Conservation (phyloP, 805 yeast species). For the Spathaspora girioi region DNA sequence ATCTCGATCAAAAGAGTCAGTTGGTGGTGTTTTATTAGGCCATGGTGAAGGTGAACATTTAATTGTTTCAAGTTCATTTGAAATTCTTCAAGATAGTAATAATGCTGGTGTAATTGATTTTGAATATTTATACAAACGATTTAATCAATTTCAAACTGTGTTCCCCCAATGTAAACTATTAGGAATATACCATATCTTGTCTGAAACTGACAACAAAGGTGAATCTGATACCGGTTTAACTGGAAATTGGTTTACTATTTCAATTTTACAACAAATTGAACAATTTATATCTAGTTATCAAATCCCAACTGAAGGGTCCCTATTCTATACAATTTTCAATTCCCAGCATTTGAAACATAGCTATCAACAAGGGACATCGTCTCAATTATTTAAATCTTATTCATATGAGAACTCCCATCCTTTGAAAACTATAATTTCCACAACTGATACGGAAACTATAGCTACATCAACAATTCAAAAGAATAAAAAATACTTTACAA, state of each 20-base stretch:
- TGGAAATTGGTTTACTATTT: slow-evolving; percentile 4
- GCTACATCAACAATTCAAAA: slow-evolving; percentile 30
- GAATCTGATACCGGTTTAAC: not conserved
- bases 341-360: not conserved
- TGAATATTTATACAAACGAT: slow-evolving; percentile 20
- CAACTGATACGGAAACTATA: slow-evolving; percentile 29
- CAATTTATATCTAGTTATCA: slow-evolving; percentile 2
- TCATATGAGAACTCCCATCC: slow-evolving; percentile 1
- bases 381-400: slow-evolving; percentile 1
- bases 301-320: not conserved
- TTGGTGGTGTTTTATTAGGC: slow-evolving; percentile 30
- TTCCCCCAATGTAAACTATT: slow-evolving; percentile 23
- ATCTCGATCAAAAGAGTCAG: slow-evolving; percentile 14
- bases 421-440: slow-evolving; percentile 14
- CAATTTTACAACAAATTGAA: slow-evolving; percentile 10
- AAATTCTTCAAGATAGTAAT: slow-evolving; percentile 14
- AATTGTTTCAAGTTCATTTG: slow-evolving; percentile 25
- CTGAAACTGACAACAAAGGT: not conserved
- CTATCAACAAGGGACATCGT: not conserved
- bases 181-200: slow-evolving; percentile 26
- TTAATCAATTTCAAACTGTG: slow-evolving; percentile 25
- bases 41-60: slow-evolving; percentile 6
- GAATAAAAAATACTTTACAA: slow-evolving; percentile 19
- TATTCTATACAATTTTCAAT: slow-evolving; percentile 5
- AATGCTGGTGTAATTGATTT: slow-evolving; percentile 16